A percentile compares a stretch with the other conserved stretches of the same genome.
Conservation (phyloP, 2,329 filamentous ascomycete genomes). For the Erysiphe neolycopersici region DNA sequence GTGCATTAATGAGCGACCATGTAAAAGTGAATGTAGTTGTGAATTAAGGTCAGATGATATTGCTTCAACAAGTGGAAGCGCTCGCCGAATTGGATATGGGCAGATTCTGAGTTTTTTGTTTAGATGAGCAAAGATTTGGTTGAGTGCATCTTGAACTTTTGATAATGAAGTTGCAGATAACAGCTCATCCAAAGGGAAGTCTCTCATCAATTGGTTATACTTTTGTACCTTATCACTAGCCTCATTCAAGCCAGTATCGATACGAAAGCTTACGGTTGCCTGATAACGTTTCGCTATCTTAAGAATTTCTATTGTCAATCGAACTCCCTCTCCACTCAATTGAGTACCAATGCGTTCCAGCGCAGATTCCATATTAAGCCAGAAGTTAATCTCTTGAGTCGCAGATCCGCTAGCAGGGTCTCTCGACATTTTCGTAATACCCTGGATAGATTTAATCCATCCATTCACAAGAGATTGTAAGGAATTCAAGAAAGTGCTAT, state of each 20-base stretch:
- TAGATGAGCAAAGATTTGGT: conserved; percentile 74
- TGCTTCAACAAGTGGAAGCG: conserved; percentile 80
- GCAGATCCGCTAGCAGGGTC: conserved; percentile 56
- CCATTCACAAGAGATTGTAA: conserved; percentile 82
- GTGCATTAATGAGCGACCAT: conserved; percentile 70
- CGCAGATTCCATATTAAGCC: conserved; percentile 88
- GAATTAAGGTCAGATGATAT: conserved; percentile 84
- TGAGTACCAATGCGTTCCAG: conserved; percentile 79
- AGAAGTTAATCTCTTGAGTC: conserved; percentile 96
- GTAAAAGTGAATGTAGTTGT: conserved; percentile 60
- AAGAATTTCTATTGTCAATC: conserved; percentile 76
- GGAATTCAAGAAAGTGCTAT: conserved; percentile 80
- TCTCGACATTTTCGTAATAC: conserved; percentile 78
- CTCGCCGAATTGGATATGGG: conserved; percentile 78
- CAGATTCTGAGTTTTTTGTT: conserved; percentile 97
- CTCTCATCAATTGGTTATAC: conserved; percentile 96
- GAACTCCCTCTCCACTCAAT: conserved; percentile 65
- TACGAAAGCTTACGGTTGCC: conserved; percentile 85
- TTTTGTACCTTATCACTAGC: conserved; percentile 91
- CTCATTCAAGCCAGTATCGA: conserved; percentile 88
- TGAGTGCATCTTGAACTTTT: conserved; percentile 71
- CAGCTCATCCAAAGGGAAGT: conserved; percentile 87
- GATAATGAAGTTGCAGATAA: conserved; percentile 70
- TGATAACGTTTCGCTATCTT: conserved; percentile 96
- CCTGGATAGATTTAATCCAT: conserved; percentile 97